Percentiles rank a stretch among this genome's conserved stretches.
Conservation (phyloP, 139 green algal genomes). For the Eudorina sp. region DNA sequence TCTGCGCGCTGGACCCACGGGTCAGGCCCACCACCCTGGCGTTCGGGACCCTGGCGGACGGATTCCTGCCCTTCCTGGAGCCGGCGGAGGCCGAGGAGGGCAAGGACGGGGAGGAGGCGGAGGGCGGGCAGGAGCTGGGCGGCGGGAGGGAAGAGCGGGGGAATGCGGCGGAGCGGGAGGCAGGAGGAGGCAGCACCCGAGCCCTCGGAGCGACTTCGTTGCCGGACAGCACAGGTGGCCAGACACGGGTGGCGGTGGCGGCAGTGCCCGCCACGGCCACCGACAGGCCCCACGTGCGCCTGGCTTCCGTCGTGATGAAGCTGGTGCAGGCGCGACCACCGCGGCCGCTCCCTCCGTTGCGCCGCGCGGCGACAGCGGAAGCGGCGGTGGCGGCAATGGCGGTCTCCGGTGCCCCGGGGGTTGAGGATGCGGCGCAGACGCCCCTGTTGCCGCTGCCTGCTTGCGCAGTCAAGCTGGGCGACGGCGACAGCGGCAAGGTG, state of each 20-base stretch:
- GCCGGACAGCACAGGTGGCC: no score
- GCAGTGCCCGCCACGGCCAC: no score
- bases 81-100: not conserved
- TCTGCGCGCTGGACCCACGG: constrained; percentile 19
- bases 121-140: not conserved
- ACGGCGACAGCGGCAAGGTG: constrained; percentile 33
- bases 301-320: constrained; percentile 49
- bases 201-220: no score
- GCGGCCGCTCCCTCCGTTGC: constrained; percentile 20
- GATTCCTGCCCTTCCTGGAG: constrained; percentile 71
- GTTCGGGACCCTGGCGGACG: constrained; percentile 79
- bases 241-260: not conserved
- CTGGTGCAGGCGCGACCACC: constrained; percentile 39
- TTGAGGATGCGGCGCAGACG: not conserved
- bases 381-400: no score
- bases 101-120: not conserved
- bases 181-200: not conserved
- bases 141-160: no score
- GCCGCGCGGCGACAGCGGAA: no score
- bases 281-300: not conserved
- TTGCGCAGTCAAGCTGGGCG: constrained; percentile 27
- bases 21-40: constrained; percentile 61
- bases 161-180: not conserved
- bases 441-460: not conserved
- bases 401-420: no score